Conservation (phyloP, 2,329 filamentous ascomycete species). For the Chaetomium sp. region DNA sequence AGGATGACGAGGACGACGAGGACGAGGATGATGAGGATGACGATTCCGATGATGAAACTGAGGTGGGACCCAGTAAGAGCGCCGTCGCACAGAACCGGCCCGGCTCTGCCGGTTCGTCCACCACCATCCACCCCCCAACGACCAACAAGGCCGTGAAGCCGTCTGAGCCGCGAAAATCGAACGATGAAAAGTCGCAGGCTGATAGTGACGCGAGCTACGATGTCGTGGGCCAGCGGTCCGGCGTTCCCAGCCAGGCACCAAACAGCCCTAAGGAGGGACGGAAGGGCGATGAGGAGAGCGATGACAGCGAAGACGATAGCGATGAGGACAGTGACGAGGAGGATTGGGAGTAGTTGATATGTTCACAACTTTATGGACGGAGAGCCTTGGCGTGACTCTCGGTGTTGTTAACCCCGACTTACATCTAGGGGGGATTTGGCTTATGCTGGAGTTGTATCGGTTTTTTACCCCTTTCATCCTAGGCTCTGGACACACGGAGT, state of each 20-base stretch:
- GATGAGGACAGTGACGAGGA: conserved; percentile 60
- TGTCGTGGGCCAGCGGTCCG: conserved; percentile 72
- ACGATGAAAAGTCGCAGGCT: conserved; percentile 83
- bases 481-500: neutral
- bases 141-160: conserved; percentile 48
- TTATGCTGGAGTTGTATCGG: conserved; percentile 9
- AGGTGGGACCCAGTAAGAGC: conserved; percentile 26
- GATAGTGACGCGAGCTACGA: conserved; percentile 97
- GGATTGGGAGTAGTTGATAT: conserved; percentile 60
- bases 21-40: conserved; percentile 7
- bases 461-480: neutral
- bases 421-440: no score
- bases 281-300: conserved; percentile 43
- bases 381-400: neutral
- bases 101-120: conserved; percentile 50
- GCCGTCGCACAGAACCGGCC: conserved; percentile 31
- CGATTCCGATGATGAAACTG: conserved; percentile 33
- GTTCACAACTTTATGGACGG: conserved; percentile 1
- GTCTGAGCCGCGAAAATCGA: conserved; percentile 62
- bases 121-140: conserved; percentile 48
- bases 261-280: conserved; percentile 54
- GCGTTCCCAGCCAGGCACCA: conserved; percentile 70
- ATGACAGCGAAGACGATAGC: neutral
- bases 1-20: neutral
- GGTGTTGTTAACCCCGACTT: neutral